A percentile compares a stretch with the other conserved stretches of the same genome.
These are phyloP conservation scores for Cylindrotheca closterium DNA, from an alignment of 108 stramenopile species.

Conservation along the genomic window DNA sequence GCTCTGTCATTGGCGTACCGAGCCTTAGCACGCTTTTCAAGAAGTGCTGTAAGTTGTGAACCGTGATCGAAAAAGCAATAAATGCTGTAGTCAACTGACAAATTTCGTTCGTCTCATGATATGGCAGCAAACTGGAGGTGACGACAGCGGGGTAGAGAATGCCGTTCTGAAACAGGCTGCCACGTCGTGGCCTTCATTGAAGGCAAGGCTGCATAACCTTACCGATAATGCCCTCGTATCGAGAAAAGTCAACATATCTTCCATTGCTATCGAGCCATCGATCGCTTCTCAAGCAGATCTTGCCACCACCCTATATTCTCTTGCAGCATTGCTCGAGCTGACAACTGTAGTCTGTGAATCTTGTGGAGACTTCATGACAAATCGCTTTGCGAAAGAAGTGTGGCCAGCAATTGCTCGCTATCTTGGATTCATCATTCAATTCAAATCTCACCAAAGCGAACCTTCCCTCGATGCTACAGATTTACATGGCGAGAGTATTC, in stretches of 20 bases:
- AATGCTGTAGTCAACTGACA: neutral
- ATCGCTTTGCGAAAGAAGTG: conserved; percentile 19
- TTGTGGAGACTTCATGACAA: conserved; percentile 31
- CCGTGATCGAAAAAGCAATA: neutral
- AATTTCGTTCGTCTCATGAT: too few relatives aligned
- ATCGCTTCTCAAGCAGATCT: conserved; percentile 2
- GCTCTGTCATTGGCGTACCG: conserved; percentile 19
- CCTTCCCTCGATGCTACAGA: too few relatives aligned
- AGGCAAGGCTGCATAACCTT: conserved; percentile 19
- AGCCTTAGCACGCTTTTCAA: conserved; percentile 19
- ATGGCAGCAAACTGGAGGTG: neutral
- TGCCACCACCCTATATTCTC: conserved; percentile 14
- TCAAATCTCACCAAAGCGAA: too few relatives aligned
- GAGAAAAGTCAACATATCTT: conserved; percentile 1
- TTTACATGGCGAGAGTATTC: neutral
- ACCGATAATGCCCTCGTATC: conserved; percentile 9
- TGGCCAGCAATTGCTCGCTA: conserved; percentile 25
- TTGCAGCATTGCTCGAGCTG: conserved; percentile 14
- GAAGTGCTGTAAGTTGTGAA: neutral
- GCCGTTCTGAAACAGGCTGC: conserved; percentile 32
- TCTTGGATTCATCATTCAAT: conserved; percentile 5
- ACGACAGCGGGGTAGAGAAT: conserved; percentile 14
- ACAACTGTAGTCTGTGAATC: conserved; percentile 26
- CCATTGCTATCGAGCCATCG: conserved; percentile 1
- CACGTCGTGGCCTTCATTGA: conserved; percentile 29